Evolutionary conservation across 441 rosid genomes (phyloP), one percentile per base, ranked within the genome.

Genomic region (Mallotus japonicus): DNA sequence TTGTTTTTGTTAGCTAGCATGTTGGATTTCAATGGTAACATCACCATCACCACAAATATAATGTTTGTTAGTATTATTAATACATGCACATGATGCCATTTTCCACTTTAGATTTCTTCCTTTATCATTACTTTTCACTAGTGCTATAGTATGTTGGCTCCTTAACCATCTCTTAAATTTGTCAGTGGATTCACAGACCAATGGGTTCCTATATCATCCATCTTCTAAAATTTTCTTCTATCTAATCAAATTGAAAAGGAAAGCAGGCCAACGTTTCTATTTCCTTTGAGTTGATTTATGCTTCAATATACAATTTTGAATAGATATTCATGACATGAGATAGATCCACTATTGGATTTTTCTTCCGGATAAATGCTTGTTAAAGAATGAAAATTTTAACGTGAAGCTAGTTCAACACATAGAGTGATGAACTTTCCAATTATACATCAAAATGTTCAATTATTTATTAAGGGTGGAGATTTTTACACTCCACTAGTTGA

Each of bases 71-170:
- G 67, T 56, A 65, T 71, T 80, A 74, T 46, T 65, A 20, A 20
- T 42, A 67, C 62, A 69, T 55, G 69, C 82, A 73, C 20, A 75
- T 84, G 87, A 87, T 76, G 84, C 71, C 83, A 76, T 69, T 32
- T 74, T 76, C 86, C 87, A 84, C 90, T 85, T 83, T 51, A 58
- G 53, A 76, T 71, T 75, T 83, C 66, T 70, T 70, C 67, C 75
- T n/a, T 74, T 81, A 70, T 81, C 76, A 67, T 79, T 69, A 14
- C 63, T 75, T 66, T 5, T 69, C 62, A 75, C 61, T 70, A 72
- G 79, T 83, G 88, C 78, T 56, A 24, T 17, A 49, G 60, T 69
- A 56, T 57, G 71, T 24, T 28, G 58, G 55, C 62, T 71, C 61
- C 54, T 69, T 58, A 24, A 58, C 46, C 61, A 19, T n/a, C 77